A percentile compares a stretch with the other conserved stretches of the same genome.
phyloP scores from a whole-genome alignment of 805 yeast genomes.

The Metschnikowia continentalis region DNA sequence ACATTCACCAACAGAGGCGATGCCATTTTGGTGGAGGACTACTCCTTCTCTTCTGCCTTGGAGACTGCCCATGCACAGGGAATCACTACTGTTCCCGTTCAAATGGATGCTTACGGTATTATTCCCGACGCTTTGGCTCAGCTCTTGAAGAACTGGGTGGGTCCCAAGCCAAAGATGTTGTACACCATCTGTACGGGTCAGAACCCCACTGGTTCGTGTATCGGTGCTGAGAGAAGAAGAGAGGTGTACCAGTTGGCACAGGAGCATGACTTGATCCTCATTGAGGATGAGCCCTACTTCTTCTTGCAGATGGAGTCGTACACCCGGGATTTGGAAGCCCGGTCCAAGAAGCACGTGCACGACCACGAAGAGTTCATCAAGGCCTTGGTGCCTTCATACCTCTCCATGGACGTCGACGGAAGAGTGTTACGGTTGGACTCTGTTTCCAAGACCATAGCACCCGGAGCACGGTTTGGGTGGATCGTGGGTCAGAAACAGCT shows the following conservation, averaged over 20 bases:
- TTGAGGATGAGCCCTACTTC: constrained; percentile 98
- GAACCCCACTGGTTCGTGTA: constrained; percentile 93
- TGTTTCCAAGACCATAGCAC: constrained; percentile 87
- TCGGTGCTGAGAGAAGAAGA: constrained; percentile 71
- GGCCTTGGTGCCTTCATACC: constrained; percentile 70
- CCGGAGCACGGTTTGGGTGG: constrained; percentile 90
- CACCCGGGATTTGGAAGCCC: constrained; percentile 37
- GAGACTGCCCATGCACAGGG: constrained; percentile 79
- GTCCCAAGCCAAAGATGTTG: constrained; percentile 74
- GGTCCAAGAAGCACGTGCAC: constrained; percentile 31
- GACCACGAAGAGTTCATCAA: constrained; percentile 61
- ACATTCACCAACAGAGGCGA: constrained; percentile 78
- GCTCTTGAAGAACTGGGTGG: constrained; percentile 67
- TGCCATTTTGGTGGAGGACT: constrained; percentile 75
- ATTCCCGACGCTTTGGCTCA: constrained; percentile 64
- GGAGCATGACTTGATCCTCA: constrained; percentile 78
- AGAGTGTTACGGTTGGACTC: constrained; percentile 88
- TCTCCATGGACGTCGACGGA: constrained; percentile 77
- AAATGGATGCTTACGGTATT: constrained; percentile 76
- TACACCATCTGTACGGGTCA: constrained; percentile 96
- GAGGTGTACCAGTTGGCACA: constrained; percentile 73
- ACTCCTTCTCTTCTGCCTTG: constrained; percentile 77
- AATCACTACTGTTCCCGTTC: constrained; percentile 62
- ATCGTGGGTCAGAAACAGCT: constrained; percentile 65
- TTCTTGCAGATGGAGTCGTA: constrained; percentile 90